Evolutionary conservation across 495 filamentous ascomycete genomes (phyloP), one percentile per base, ranked within the genome.

Genomic region (Durotheca rogersii): DNA sequence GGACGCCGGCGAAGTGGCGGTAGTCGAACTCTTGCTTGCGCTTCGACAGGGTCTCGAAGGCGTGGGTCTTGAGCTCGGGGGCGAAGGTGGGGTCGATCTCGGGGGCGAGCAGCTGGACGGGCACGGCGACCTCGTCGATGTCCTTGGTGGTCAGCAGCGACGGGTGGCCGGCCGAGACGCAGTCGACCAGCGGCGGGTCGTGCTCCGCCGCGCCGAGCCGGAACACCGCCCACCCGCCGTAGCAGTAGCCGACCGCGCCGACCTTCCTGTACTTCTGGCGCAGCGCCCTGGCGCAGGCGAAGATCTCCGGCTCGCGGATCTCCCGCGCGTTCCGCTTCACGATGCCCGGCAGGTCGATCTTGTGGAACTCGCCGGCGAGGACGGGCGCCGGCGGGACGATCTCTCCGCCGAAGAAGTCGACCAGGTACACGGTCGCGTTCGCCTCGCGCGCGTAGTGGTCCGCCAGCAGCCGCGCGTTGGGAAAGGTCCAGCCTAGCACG

Each of bases 171-270:
- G 66, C 69, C 0, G 73, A 70, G 20, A 84, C 68, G 39, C 65
- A 73, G 52, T 84, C 79, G n/a, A 86, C 71, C n/a, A 85, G 60
- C 14, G 59, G 64, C 18, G 64, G 62, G 2, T 46, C 60, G 41
- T 64, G 58, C 58, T 64, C 57, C 41, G 56, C 52, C 1, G 66
- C 46, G 0, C 62, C 65, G 0, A 84, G 67, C 29, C 72, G 61
- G 58, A 78, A 76, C 17, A 71, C 69, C 0, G 72, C 80, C 80
- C 80, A 83, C 1, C 78, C 81, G 40, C 81, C 81, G 39, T 70
- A 85, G 68, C 83, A 86, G 61, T 74, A 84, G 3, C 82, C 81
- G 14, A 84, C 63, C 1, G 80, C 80, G 6, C 70, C 81, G 25
- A 83, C 50, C 30, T 66, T 69, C 27, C 62, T 62, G 58, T 73